Conservation (phyloP, 2,329 filamentous ascomycete genomes). For the Coniochaeta hoffmannii region DNA sequence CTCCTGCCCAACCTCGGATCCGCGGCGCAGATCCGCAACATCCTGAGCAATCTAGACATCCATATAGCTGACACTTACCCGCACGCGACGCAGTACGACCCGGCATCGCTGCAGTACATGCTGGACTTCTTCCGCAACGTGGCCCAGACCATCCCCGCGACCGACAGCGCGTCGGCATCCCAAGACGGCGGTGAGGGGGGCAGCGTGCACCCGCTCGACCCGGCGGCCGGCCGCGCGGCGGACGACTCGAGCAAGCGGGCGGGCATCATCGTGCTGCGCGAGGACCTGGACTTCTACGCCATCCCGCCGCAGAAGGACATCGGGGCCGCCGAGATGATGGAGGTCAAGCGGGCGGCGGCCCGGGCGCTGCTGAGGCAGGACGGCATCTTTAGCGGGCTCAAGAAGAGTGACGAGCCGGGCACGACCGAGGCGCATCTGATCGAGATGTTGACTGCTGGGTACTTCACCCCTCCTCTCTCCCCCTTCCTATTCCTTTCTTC, state of each 20-base stretch:
- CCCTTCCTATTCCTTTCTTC: neutral
- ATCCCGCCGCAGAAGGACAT: slow-evolving; percentile 86
- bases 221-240: slow-evolving; percentile 19
- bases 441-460: slow-evolving; percentile 99
- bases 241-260: slow-evolving; percentile 83
- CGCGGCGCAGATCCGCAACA: slow-evolving; percentile 17
- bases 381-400: slow-evolving; percentile 91
- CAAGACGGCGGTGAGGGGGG: slow-evolving; percentile 45
- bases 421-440: slow-evolving; percentile 98
- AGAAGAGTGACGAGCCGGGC: slow-evolving; percentile 90
- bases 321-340: slow-evolving; percentile 82
- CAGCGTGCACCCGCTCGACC: slow-evolving; percentile 59
- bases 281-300: slow-evolving; percentile 95
- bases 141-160: slow-evolving; percentile 86
- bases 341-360: slow-evolving; percentile 88
- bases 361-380: slow-evolving; percentile 80
- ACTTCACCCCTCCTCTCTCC: slow-evolving; percentile 12
- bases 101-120: slow-evolving; percentile 95
- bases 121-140: slow-evolving; percentile 96
- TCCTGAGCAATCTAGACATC: slow-evolving; percentile 31
- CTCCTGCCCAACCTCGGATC: neutral
- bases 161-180: slow-evolving; percentile 45
- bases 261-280: slow-evolving; percentile 91
- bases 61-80: slow-evolving; percentile 32
- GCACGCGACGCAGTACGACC: slow-evolving; percentile 69